Conservation (phyloP, 345 rosid genomes). For the Citrus cavaleriei region DNA sequence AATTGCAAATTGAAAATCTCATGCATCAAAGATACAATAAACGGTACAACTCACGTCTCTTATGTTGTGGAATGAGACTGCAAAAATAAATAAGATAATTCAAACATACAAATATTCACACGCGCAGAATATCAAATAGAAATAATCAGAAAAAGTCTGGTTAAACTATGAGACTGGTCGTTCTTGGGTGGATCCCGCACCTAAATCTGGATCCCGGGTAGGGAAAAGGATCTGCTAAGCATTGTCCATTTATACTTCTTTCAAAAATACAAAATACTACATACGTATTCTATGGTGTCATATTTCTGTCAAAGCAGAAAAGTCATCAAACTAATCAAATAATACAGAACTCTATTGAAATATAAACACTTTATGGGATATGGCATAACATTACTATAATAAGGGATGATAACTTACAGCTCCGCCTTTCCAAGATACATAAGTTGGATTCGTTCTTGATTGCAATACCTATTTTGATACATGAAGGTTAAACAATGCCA, state of each 20-base stretch:
- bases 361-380: not conserved
- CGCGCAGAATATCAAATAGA: not conserved
- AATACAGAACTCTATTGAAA: not conserved
- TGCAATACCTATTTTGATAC: conserved; percentile 55
- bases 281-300: not conserved
- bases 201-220: too few relatives aligned
- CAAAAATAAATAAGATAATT: too few relatives aligned
- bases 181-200: too few relatives aligned
- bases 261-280: not conserved
- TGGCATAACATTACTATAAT: not conserved
- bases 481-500: conserved; percentile 17
- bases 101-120: too few relatives aligned
- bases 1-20: not conserved
- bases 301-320: not conserved
- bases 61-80: not conserved
- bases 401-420: conserved; percentile 46
- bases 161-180: not conserved
- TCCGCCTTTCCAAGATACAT: conserved; percentile 88
- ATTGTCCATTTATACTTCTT: not conserved
- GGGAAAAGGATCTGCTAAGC: not conserved
- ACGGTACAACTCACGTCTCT: not conserved
- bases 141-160: not conserved
- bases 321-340: not conserved
- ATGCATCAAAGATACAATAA: not conserved
- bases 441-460: conserved; percentile 66